Conservation (phyloP, 495 filamentous ascomycete species). For the Thermothielavioides terrestris region DNA sequence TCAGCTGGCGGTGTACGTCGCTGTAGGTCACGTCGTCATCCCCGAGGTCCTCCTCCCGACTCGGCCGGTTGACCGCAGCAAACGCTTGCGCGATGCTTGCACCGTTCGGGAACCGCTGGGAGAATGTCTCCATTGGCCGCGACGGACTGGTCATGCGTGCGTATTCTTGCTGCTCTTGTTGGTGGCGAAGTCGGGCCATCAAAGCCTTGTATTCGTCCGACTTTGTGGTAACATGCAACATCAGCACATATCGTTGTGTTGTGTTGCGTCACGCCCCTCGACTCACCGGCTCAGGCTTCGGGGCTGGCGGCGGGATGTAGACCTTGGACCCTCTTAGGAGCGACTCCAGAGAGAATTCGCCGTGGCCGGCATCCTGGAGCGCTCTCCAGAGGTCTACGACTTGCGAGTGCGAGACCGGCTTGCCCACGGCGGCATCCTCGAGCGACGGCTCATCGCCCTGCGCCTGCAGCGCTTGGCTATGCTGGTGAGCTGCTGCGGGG, state of each 20-base stretch:
- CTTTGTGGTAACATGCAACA: constrained; percentile 37
- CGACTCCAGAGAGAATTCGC: constrained; percentile 44
- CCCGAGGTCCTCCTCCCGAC: constrained; percentile 30
- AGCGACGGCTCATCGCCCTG: constrained; percentile 32
- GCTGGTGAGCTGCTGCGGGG: constrained; percentile 11
- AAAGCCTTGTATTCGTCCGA: constrained; percentile 78
- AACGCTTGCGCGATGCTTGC: constrained; percentile 41
- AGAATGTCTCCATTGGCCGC: constrained; percentile 47
- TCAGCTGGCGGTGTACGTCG: constrained; percentile 67
- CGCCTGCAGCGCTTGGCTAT: not conserved
- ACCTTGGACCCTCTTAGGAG: constrained; percentile 64
- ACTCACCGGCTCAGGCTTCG: constrained; percentile 70
- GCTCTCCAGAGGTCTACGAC: constrained; percentile 57
- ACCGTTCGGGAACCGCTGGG: constrained; percentile 47
- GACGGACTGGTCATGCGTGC: constrained; percentile 60
- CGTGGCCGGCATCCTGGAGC: constrained; percentile 32
- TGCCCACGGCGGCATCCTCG: constrained; percentile 43
- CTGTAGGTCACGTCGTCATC: constrained; percentile 53
- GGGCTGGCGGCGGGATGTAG: constrained; percentile 67
- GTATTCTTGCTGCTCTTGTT: constrained; percentile 73
- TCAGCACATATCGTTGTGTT: not conserved
- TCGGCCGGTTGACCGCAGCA: constrained; percentile 36
- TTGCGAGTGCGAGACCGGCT: constrained; percentile 72
- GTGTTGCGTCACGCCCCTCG: not conserved
- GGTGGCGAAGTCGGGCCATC: constrained; percentile 74